A percentile compares a stretch with the other conserved stretches of the same genome.
phyloP scores from a whole-genome alignment of 805 yeast species.

The Ogataea philodendri region DNA sequence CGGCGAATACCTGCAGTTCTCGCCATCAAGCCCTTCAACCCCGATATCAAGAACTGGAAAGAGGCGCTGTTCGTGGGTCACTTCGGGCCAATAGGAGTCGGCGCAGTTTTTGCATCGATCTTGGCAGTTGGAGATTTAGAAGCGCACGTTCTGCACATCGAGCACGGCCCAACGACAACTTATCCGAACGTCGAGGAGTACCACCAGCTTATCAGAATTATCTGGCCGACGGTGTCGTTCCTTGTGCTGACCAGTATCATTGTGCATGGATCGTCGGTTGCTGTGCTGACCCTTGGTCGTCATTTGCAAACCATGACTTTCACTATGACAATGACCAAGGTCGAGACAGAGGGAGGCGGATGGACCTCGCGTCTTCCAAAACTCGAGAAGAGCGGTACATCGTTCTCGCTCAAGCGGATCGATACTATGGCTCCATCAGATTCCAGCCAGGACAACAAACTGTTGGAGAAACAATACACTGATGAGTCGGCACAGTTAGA shows the following conservation, averaged over 20 bases:
- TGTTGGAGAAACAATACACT: slow-evolving; percentile 2
- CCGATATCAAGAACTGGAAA: slow-evolving; percentile 61
- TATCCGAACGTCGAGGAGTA: slow-evolving; percentile 30
- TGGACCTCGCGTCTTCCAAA: slow-evolving; percentile 90
- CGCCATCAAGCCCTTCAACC: slow-evolving; percentile 53
- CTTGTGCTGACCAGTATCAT: slow-evolving; percentile 52
- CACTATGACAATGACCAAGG: slow-evolving; percentile 83
- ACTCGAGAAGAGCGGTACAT: slow-evolving; percentile 66
- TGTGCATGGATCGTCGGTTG: slow-evolving; percentile 63
- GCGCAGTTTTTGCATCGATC: slow-evolving; percentile 37
- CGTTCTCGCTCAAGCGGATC: slow-evolving; percentile 78
- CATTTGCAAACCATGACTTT: slow-evolving; percentile 89
- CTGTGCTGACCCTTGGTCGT: slow-evolving; percentile 67
- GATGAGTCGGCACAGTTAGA: slow-evolving; percentile 11
- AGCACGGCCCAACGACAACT: slow-evolving; percentile 33
- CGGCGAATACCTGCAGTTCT: slow-evolving; percentile 57
- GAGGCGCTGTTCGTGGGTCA: slow-evolving; percentile 73
- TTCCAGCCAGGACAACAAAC: slow-evolving; percentile 9
- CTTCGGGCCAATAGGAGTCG: slow-evolving; percentile 71
- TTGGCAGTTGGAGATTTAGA: slow-evolving; percentile 36
- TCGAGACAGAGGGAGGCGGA: slow-evolving; percentile 64
- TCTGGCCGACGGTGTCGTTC: slow-evolving; percentile 55
- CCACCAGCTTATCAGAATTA: slow-evolving; percentile 32
- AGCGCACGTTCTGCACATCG: slow-evolving; percentile 37
- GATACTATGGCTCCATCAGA: slow-evolving; percentile 56